Conservation (phyloP, 2,329 filamentous ascomycete genomes). For the Trichoderma citrinoviride region DNA sequence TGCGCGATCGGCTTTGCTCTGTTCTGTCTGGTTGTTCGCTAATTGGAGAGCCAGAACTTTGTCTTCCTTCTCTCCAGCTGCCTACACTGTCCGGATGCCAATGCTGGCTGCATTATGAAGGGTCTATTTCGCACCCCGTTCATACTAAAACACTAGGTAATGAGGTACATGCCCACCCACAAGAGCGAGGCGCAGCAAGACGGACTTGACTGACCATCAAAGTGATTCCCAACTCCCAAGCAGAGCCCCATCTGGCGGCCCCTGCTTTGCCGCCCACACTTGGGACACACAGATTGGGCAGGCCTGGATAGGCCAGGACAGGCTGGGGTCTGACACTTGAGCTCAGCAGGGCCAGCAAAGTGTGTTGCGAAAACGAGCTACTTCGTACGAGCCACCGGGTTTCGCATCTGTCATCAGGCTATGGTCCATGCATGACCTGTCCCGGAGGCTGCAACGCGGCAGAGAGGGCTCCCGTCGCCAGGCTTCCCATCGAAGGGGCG, state of each 20-base stretch:
- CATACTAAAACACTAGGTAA: too few species aligned
- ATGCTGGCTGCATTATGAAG: neutral
- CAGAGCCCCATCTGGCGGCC: conserved; percentile 2
- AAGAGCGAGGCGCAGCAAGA: conserved; percentile 20
- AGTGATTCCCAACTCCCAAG: neutral
- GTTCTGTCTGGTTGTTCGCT: neutral
- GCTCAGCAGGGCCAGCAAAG: neutral
- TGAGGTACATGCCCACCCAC: neutral
- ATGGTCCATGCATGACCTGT: neutral
- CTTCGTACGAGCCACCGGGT: neutral
- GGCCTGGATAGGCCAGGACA: conserved; percentile 6
- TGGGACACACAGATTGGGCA: neutral
- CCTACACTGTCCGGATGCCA: neutral
- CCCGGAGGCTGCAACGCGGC: neutral
- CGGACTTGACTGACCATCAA: conserved; percentile 4
- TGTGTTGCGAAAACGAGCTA: neutral
- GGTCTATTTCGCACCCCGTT: neutral
- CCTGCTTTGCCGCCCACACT: conserved; percentile 11
- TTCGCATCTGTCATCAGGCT: neutral
- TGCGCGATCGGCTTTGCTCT: neutral
- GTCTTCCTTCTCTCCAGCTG: neutral
- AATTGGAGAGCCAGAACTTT: neutral
- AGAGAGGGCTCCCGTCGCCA: neutral
- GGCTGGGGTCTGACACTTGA: conserved; percentile 1
- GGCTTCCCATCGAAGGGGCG: neutral